Conservation (phyloP, 495 filamentous ascomycete species). For the Daldinia concentrica region DNA sequence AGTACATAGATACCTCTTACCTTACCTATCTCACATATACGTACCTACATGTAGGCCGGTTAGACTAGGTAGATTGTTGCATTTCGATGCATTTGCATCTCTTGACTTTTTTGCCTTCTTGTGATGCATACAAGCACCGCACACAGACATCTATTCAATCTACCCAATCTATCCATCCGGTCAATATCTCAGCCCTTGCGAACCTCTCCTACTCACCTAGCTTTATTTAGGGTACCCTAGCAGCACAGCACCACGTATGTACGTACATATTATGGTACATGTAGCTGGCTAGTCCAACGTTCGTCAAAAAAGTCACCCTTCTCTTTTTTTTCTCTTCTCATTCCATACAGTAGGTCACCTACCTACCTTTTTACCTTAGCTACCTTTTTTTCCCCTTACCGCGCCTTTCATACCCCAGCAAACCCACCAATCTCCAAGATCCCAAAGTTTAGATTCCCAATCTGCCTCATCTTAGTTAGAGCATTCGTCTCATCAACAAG, state of each 20-base stretch:
- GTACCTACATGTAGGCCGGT: neutral
- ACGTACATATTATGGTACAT: slow-evolving; percentile 5
- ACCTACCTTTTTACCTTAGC: neutral
- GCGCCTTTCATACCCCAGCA: slow-evolving; percentile 14
- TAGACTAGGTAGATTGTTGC: slow-evolving; percentile 5
- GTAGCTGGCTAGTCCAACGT: slow-evolving; percentile 16
- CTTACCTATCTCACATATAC: neutral
- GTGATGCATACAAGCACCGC: slow-evolving; percentile 21
- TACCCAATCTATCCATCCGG: slow-evolving; percentile 12
- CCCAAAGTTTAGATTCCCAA: slow-evolving; percentile 33
- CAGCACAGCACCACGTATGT: slow-evolving; percentile 9
- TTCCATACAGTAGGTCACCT: neutral
- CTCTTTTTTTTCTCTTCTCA: slow-evolving; percentile 1
- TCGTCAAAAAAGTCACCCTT: slow-evolving; percentile 8
- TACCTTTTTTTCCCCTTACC: slow-evolving; percentile 1
- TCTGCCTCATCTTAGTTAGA: slow-evolving; percentile 36
- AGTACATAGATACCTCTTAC: slow-evolving; percentile 1
- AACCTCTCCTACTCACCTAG: slow-evolving; percentile 28
- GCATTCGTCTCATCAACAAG: slow-evolving; percentile 32
- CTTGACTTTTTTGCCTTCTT: slow-evolving; percentile 9
- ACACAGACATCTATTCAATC: slow-evolving; percentile 20
- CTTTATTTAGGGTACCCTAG: slow-evolving; percentile 38
- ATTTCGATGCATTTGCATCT: slow-evolving; percentile 32
- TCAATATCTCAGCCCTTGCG: slow-evolving; percentile 32
- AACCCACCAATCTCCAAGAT: slow-evolving; percentile 1